A percentile compares a stretch with the other conserved stretches of the same genome.
phyloP scores from a whole-genome alignment of 768 basidiomycete genomes.

The Amanita fuliginea region DNA sequence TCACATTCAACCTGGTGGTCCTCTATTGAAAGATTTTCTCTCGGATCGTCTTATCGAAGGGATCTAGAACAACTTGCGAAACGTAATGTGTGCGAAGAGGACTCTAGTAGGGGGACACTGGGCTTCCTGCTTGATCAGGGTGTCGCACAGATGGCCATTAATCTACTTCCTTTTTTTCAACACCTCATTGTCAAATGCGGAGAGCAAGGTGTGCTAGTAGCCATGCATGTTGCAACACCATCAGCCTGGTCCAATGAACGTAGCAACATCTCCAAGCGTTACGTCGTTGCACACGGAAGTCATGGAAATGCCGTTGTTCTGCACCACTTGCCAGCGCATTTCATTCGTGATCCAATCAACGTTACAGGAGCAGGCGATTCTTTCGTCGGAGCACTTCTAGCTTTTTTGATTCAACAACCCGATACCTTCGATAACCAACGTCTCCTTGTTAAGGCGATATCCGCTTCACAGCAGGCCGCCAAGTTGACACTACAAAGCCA shows the following conservation, averaged over 20 bases:
- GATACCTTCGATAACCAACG: constrained; percentile 33
- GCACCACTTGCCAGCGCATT: constrained; percentile 61
- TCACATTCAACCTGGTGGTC: constrained; percentile 55
- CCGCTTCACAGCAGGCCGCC: constrained; percentile 55
- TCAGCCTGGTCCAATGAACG: constrained; percentile 42
- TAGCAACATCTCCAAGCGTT: constrained; percentile 35
- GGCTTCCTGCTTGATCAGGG: constrained; percentile 61
- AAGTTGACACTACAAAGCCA: constrained; percentile 45
- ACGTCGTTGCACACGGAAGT: constrained; percentile 39
- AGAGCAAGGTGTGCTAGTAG: constrained; percentile 49
- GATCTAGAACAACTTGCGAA: constrained; percentile 54
- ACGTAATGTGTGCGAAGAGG: constrained; percentile 28
- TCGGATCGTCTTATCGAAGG: constrained; percentile 57
- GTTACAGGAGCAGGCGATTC: constrained; percentile 93
- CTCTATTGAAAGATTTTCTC: constrained; percentile 46
- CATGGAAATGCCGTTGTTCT: constrained; percentile 44
- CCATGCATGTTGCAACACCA: constrained; percentile 37
- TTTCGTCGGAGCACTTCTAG: constrained; percentile 76
- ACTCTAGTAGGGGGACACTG: constrained; percentile 31
- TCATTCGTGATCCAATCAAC: constrained; percentile 37
- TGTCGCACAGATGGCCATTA: constrained; percentile 68
- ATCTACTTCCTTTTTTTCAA: constrained; percentile 77
- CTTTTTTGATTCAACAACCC: constrained; percentile 39
- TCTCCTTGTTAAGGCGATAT: constrained; percentile 33
- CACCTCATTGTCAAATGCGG: constrained; percentile 85